phyloP scores from a whole-genome alignment of 1,139 yeast species.

The Sugiyamaella paludigena region DNA sequence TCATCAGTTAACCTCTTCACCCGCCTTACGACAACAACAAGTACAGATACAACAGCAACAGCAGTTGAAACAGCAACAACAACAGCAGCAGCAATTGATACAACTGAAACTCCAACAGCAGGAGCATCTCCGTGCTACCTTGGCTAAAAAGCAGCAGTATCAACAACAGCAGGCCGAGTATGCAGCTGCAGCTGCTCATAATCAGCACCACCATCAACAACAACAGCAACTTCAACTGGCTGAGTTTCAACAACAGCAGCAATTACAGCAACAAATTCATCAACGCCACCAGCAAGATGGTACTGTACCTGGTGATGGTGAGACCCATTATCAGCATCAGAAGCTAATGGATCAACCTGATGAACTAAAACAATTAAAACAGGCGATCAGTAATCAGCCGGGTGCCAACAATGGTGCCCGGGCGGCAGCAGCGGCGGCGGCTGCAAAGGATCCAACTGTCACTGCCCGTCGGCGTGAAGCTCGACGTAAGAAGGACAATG shows the following conservation, averaged over 20 bases:
- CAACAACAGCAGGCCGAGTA: constrained; percentile 21
- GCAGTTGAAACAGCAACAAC: constrained; percentile 17
- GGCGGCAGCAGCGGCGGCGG: constrained; percentile 23
- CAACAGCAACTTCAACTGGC: constrained; percentile 14
- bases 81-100: constrained; percentile 14
- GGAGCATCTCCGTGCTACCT: constrained; percentile 16
- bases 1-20: constrained; percentile 19
- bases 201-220: constrained; percentile 18
- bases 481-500: constrained; percentile 63
- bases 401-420: constrained; percentile 25
- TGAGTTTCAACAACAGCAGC: constrained; percentile 11
- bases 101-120: constrained; percentile 18
- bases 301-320: constrained; percentile 1
- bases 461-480: constrained; percentile 71
- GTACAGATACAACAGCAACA: constrained; percentile 10
- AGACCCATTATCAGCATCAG: constrained; percentile 16
- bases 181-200: constrained; percentile 16
- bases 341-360: constrained; percentile 25
- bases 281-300: constrained; percentile 12
- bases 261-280: constrained; percentile 15
- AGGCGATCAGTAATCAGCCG: constrained; percentile 26
- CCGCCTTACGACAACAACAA: constrained; percentile 19
- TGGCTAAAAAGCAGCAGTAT: constrained; percentile 10
- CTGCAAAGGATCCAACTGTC: constrained; percentile 39
- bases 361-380: constrained; percentile 35